phyloP scores from a whole-genome alignment of 805 yeast genomes.

The Komagataella ulmi region DNA sequence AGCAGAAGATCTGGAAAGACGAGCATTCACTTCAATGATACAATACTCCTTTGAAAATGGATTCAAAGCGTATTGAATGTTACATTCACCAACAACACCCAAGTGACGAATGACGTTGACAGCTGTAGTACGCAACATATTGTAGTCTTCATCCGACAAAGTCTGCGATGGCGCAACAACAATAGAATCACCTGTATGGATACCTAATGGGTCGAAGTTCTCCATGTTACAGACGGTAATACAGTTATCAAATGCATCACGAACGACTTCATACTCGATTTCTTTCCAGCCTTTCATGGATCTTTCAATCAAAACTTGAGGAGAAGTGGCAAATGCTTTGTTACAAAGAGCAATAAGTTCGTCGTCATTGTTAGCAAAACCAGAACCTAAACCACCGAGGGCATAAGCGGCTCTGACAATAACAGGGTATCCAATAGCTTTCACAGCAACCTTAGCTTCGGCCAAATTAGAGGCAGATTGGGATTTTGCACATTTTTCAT shows the following conservation, averaged over 20 bases:
- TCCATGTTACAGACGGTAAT: conserved; percentile 99
- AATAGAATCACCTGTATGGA: conserved; percentile 97
- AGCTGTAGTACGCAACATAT: conserved; percentile 96
- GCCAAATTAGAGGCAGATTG: conserved; percentile 68
- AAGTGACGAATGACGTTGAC: conserved; percentile 93
- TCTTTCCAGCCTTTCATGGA: conserved; percentile 99
- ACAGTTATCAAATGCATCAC: conserved; percentile 96
- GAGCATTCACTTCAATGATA: conserved; percentile 95
- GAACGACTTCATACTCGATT: conserved; percentile 96
- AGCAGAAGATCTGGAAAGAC: conserved; percentile 97
- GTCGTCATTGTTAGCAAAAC: conserved; percentile 82
- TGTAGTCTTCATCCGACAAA: conserved; percentile 89
- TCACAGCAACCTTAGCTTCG: conserved; percentile 79
- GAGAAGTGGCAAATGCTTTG: conserved; percentile 89
- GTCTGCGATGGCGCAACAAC: conserved; percentile 99
- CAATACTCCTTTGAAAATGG: conserved; percentile 92
- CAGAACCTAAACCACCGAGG: conserved; percentile 95
- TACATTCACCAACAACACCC: conserved; percentile 99
- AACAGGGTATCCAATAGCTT: conserved; percentile 84
- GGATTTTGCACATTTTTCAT: conserved; percentile 91
- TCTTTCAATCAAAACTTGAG: conserved; percentile 90
- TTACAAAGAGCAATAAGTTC: conserved; percentile 77
- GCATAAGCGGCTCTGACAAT: conserved; percentile 97
- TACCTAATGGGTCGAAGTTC: conserved; percentile 96
- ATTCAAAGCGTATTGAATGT: conserved; percentile 91